These are phyloP conservation scores for barley (Hordeum vulgare) DNA, from an alignment of 176 grass and related monocot genomes.

Conservation along the genomic window DNA sequence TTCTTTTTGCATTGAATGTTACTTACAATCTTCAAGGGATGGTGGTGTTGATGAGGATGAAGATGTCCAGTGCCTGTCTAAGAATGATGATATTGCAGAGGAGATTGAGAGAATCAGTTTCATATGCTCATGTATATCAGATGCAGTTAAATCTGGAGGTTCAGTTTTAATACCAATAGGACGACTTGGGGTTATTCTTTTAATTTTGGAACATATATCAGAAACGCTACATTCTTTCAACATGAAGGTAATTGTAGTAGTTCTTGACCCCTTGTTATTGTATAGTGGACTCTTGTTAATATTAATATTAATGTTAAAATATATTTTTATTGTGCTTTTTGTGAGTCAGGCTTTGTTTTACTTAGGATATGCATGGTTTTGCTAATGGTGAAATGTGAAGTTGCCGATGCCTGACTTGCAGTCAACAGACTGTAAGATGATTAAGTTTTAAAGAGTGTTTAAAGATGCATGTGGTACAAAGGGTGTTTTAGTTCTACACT, in stretches of 20 bases:
- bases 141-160: constrained; percentile 71
- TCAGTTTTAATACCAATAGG: constrained; percentile 71
- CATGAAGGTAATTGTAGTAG: constrained; percentile 45
- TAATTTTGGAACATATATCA: constrained; percentile 70
- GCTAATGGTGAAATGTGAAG: constrained; percentile 8
- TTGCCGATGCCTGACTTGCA: neutral
- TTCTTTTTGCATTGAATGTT: constrained; percentile 12
- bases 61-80: constrained; percentile 22
- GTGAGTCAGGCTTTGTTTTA: neutral
- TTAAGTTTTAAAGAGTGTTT: neutral
- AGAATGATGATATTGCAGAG: constrained; percentile 64
- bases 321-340: neutral
- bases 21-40: constrained; percentile 17
- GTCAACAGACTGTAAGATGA: neutral
- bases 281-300: neutral
- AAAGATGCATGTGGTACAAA: neutral
- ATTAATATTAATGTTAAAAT: neutral
- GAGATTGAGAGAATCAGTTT: constrained; percentile 76
- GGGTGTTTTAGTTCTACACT: neutral
- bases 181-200: constrained; percentile 48
- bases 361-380: neutral
- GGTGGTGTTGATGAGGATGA: constrained; percentile 34
- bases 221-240: constrained; percentile 37
- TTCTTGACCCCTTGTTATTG: neutral
- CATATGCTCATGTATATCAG: constrained; percentile 70